phyloP scores from a whole-genome alignment of 2,329 filamentous ascomycete genomes.

The Exophiala sideris region DNA sequence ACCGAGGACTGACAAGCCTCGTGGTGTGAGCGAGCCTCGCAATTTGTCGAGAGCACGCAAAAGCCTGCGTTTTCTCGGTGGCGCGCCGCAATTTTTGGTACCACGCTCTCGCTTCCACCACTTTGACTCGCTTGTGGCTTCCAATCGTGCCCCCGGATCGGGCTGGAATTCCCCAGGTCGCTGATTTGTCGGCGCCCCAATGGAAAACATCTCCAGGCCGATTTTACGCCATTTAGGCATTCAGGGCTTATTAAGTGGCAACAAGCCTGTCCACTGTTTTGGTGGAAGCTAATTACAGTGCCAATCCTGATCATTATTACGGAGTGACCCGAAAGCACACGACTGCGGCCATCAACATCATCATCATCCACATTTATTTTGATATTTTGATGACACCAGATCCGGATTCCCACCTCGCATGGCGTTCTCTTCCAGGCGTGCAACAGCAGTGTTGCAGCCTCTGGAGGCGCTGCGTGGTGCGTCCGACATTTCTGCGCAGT shows the following conservation, averaged over 20 bases:
- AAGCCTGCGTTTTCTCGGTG: background rate
- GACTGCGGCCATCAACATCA: background rate
- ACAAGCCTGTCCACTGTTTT: background rate
- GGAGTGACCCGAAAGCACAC: background rate
- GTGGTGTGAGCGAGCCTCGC: background rate
- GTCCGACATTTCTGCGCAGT: slow-evolving; percentile 29
- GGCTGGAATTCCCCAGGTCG: too few species aligned
- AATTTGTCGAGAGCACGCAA: background rate
- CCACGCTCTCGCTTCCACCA: too few species aligned
- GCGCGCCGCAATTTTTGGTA: background rate
- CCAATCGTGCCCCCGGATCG: too few species aligned
- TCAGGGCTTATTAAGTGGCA: too few species aligned
- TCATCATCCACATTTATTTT: background rate
- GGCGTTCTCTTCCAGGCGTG: slow-evolving; percentile 9
- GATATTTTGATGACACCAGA: background rate
- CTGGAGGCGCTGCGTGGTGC: slow-evolving; percentile 14
- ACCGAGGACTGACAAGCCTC: background rate
- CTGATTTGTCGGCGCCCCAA: too few species aligned
- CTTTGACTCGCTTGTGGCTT: too few species aligned
- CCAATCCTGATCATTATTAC: background rate
- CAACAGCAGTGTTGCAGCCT: slow-evolving; percentile 4
- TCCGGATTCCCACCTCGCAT: slow-evolving; percentile 2
- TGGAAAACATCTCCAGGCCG: too few species aligned
- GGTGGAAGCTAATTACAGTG: background rate
- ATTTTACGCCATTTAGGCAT: too few species aligned